phyloP scores from a whole-genome alignment of 163 green algal genomes.

The Trebouxia gelatinosa region DNA sequence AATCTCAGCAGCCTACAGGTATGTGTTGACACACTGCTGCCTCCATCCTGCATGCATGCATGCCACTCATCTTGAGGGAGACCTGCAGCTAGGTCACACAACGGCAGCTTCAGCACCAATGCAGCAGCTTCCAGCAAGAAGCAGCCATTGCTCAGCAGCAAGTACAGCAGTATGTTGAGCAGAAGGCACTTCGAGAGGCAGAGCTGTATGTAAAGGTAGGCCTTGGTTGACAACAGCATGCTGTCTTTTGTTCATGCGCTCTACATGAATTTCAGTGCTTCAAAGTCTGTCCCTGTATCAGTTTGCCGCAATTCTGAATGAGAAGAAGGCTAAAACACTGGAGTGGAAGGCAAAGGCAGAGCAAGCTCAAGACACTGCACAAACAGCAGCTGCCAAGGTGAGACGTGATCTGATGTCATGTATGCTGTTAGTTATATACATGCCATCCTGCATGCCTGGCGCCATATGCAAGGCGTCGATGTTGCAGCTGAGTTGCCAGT shows the following conservation, averaged over 20 bases:
- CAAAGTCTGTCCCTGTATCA: no score
- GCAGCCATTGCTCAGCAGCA: conserved; percentile 12
- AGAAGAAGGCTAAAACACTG: conserved; percentile 27
- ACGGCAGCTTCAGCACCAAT: conserved; percentile 6
- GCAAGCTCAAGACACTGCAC: neutral
- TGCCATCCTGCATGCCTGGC: no score
- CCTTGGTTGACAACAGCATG: neutral
- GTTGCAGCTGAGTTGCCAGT: no score
- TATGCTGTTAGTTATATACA: no score
- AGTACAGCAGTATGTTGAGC: conserved; percentile 18
- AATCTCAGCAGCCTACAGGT: conserved; percentile 19
- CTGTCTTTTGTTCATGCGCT: no score
- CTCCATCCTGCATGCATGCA: no score
- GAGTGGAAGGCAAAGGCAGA: conserved; percentile 20
- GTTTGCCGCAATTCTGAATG: conserved; percentile 28
- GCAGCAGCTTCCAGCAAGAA: neutral
- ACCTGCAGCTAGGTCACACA: neutral
- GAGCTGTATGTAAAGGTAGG: conserved; percentile 30
- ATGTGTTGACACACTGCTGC: no score
- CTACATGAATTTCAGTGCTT: no score
- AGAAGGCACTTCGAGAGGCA: conserved; percentile 14
- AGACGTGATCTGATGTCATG: no score
- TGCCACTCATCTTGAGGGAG: no score
- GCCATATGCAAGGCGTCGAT: no score
- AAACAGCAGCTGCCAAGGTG: no score